Evolutionary conservation across 176 grass and related monocot genomes (phyloP).

Genomic region (Triticum dicoccoides): DNA sequence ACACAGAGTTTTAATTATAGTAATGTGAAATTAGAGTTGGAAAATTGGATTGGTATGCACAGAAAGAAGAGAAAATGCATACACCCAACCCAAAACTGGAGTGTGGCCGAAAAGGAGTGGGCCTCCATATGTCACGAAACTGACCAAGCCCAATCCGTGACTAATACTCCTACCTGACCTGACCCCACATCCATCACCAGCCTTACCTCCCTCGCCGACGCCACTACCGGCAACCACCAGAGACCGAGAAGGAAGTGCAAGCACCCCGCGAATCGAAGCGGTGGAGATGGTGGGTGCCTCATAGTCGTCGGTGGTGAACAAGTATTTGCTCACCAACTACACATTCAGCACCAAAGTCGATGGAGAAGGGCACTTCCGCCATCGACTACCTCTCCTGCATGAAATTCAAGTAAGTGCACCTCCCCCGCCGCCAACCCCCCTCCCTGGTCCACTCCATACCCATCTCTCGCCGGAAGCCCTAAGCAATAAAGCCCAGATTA

Average conservation of each 20-base stretch:
- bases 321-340: constrained; percentile 90
- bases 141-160: too few species aligned
- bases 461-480: not conserved
- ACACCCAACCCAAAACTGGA: too few species aligned
- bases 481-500: constrained; percentile 27
- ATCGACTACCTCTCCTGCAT: constrained; percentile 78
- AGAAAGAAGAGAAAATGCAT: too few species aligned
- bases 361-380: constrained; percentile 98
- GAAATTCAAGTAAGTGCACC: constrained; percentile 80
- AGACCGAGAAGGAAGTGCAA: not conserved
- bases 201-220: not conserved
- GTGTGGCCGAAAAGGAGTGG: too few species aligned
- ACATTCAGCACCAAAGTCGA: constrained; percentile 93
- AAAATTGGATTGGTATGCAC: too few species aligned
- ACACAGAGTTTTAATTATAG: too few species aligned
- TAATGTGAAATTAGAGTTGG: too few species aligned
- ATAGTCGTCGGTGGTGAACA: constrained; percentile 59
- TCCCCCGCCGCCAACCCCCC: too few species aligned
- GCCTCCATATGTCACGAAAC: too few species aligned
- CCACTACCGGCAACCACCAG: constrained; percentile 9
- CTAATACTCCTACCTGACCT: not conserved
- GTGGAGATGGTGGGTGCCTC: constrained; percentile 38
- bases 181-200: constrained; percentile 2
- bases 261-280: not conserved
- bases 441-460: constrained; percentile 18